These are phyloP conservation scores for Kokia cookei DNA, from an alignment of 441 rosid species.

Conservation along the genomic window DNA sequence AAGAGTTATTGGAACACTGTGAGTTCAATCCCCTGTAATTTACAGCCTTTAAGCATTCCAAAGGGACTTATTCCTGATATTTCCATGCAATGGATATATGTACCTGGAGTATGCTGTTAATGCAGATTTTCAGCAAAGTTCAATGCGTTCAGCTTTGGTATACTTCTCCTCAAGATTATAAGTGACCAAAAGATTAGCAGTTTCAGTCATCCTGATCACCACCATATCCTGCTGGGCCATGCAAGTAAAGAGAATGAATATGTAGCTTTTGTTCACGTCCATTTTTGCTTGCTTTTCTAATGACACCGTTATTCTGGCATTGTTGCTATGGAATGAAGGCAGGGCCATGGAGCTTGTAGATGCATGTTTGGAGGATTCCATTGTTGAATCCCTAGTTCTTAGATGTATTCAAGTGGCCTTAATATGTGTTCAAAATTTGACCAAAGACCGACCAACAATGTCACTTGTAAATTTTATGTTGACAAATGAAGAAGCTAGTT, in stretches of 20 bases:
- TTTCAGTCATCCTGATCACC: constrained; percentile 1
- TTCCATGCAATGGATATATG: background rate
- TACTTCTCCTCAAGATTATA: constrained; percentile 18
- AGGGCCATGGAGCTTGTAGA: constrained; percentile 7
- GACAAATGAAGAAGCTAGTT: background rate
- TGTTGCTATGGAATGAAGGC: constrained; percentile 12
- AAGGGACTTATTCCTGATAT: background rate
- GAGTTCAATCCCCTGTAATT: constrained; percentile 7
- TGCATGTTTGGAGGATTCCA: constrained; percentile 2
- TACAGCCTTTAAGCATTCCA: background rate
- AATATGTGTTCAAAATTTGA: constrained; percentile 7
- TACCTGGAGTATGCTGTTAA: background rate
- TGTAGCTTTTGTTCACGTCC: background rate
- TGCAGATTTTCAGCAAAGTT: background rate
- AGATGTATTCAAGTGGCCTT: constrained; percentile 5
- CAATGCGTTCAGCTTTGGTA: background rate
- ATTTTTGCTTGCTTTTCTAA: background rate
- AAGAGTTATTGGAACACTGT: constrained; percentile 1
- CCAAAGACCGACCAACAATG: constrained; percentile 11
- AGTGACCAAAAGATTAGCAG: constrained; percentile 18
- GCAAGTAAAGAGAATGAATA: background rate
- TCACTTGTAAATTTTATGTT: constrained; percentile 12
- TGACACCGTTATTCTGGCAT: constrained; percentile 1
- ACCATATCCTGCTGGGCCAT: background rate
- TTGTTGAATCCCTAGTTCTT: background rate